Evolutionary conservation across 768 basidiomycete species (phyloP).

Genomic region (Erythrobasidium yunnanense): DNA sequence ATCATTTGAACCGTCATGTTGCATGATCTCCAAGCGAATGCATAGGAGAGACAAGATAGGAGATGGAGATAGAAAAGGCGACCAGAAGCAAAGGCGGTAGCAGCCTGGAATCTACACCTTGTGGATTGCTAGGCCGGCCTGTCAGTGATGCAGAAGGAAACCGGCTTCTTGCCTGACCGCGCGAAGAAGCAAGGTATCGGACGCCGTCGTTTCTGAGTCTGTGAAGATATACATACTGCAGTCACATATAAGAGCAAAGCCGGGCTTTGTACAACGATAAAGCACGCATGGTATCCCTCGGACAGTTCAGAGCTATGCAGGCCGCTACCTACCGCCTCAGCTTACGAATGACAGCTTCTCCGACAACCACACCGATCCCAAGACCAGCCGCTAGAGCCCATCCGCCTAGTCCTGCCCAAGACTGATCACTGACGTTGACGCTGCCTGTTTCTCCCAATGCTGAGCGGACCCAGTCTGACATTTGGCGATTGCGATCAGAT

Average conservation of each 20-base stretch:
- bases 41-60: background rate
- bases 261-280: background rate
- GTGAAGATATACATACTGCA: too few species aligned
- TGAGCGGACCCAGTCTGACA: constrained; percentile 9
- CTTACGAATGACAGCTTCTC: constrained; percentile 18
- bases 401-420: constrained; percentile 1
- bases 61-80: too few species aligned
- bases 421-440: background rate
- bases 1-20: background rate
- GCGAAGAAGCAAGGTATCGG: too few species aligned
- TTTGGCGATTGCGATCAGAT: background rate
- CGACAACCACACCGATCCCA: constrained; percentile 13
- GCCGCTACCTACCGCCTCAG: background rate
- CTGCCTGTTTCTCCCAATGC: constrained; percentile 10
- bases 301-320: background rate
- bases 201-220: too few species aligned
- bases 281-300: background rate
- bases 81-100: too few species aligned
- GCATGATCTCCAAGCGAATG: background rate
- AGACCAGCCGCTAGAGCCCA: constrained; percentile 23
- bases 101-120: too few species aligned
- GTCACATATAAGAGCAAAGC: background rate
- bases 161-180: too few species aligned
- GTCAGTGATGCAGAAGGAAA: too few species aligned
- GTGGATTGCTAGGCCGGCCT: too few species aligned